Evolutionary conservation across 257 asterid species (phyloP).

Genomic region (Solanum pinnatisectum): DNA sequence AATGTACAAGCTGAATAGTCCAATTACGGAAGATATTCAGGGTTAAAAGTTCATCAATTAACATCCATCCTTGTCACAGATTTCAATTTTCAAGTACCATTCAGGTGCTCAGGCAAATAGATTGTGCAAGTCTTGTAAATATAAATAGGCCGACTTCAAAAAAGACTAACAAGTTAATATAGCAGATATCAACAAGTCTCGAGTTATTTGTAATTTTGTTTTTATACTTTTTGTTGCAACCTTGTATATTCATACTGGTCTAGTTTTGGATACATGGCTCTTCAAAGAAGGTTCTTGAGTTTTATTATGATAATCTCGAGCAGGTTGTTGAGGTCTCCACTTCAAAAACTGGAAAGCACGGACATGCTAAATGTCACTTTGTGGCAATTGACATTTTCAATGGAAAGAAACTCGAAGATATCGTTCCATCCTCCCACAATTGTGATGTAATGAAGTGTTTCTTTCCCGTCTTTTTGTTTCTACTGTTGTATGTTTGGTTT

Average conservation of each 20-base stretch:
- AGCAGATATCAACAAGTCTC: neutral
- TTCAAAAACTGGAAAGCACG: constrained; percentile 53
- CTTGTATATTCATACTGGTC: neutral
- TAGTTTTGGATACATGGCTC: neutral
- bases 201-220: neutral
- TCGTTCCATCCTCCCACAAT: constrained; percentile 43
- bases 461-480: neutral
- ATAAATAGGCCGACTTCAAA: neutral
- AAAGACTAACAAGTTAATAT: neutral
- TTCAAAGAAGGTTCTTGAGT: neutral
- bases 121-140: neutral
- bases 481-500: neutral
- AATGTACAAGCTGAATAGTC: neutral
- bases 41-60: neutral
- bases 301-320: neutral
- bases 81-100: neutral
- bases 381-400: constrained; percentile 43
- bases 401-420: constrained; percentile 46
- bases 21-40: neutral
- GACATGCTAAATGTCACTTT: constrained; percentile 51
- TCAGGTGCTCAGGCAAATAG: neutral
- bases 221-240: neutral
- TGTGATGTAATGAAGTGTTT: constrained; percentile 27
- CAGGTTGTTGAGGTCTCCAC: constrained; percentile 60
- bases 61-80: neutral